These are phyloP conservation scores for Linderina pennispora DNA, from an alignment of 192 early-diverging fungal genomes.

Conservation along the genomic window DNA sequence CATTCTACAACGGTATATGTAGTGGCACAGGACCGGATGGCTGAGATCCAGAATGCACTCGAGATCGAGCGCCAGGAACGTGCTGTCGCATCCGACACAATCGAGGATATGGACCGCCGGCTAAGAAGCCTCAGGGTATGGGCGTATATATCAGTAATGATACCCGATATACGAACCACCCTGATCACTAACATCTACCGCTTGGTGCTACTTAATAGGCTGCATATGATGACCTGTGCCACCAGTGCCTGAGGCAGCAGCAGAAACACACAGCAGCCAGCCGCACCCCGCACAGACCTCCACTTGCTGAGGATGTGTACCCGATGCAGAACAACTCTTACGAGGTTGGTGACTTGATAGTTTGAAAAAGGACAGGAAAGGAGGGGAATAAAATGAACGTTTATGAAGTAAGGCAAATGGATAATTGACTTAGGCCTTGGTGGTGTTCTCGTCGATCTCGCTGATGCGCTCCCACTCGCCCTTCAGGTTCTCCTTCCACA, in stretches of 20 bases:
- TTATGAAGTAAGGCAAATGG: too few relatives aligned
- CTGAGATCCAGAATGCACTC: constrained; percentile 10
- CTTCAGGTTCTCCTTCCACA: constrained; percentile 94
- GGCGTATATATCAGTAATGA: not conserved
- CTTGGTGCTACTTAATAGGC: constrained; percentile 1
- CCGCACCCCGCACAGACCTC: too few relatives aligned
- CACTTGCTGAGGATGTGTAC: too few relatives aligned
- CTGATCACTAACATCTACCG: not conserved
- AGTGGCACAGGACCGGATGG: too few relatives aligned
- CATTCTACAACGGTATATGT: constrained; percentile 1
- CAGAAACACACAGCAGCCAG: too few relatives aligned
- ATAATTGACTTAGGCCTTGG: constrained; percentile 24
- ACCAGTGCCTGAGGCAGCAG: too few relatives aligned
- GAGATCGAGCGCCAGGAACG: constrained; percentile 20
- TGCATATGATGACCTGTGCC: constrained; percentile 32
- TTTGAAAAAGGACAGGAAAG: too few relatives aligned
- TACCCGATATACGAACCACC: not conserved
- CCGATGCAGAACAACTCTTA: not conserved
- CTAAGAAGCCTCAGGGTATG: constrained; percentile 47
- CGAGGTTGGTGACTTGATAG: too few relatives aligned
- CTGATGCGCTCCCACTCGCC: constrained; percentile 88
- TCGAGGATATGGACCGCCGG: constrained; percentile 49
- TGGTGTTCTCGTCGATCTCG: constrained; percentile 53
- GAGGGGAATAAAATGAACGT: too few relatives aligned
- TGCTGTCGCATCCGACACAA: constrained; percentile 11